These are phyloP conservation scores for Trichoderma orchidacearum DNA, from an alignment of 495 filamentous ascomycete genomes.

Conservation along the genomic window DNA sequence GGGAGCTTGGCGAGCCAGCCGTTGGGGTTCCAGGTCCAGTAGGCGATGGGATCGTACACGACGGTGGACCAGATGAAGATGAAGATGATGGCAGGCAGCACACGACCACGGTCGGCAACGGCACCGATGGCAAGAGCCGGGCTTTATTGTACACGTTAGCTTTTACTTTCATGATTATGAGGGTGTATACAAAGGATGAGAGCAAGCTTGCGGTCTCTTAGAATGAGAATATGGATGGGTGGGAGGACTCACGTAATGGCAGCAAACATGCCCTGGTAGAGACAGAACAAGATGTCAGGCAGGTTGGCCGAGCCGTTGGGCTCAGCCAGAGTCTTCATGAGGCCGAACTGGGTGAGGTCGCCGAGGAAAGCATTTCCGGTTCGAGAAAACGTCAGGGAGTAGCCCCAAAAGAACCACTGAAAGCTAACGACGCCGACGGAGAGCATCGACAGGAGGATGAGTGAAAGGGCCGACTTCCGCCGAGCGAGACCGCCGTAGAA, in stretches of 20 bases:
- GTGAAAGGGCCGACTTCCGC: constrained; percentile 80
- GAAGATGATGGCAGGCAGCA: constrained; percentile 74
- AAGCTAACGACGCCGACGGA: constrained; percentile 75
- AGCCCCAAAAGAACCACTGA: constrained; percentile 99
- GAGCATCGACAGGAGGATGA: constrained; percentile 85
- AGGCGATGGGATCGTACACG: constrained; percentile 75
- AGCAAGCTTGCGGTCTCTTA: not conserved
- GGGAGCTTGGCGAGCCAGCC: constrained; percentile 68
- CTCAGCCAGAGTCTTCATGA: constrained; percentile 56
- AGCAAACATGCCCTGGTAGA: constrained; percentile 79
- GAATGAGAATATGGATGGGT: not conserved
- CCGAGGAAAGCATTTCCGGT: constrained; percentile 75
- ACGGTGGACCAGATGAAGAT: constrained; percentile 80
- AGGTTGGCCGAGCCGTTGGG: constrained; percentile 63
- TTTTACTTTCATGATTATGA: not conserved
- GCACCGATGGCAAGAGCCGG: constrained; percentile 70
- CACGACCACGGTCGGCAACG: constrained; percentile 68
- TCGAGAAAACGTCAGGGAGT: constrained; percentile 80
- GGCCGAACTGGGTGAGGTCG: constrained; percentile 64
- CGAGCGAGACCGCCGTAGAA: constrained; percentile 92
- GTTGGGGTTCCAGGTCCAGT: constrained; percentile 80
- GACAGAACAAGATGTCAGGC: constrained; percentile 73
- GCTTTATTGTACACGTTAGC: constrained; percentile 17
- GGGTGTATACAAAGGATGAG: not conserved
- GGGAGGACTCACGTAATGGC: constrained; percentile 54